Evolutionary conservation across 75 land plant genomes (phyloP), one percentile per base, ranked within the genome.

Genomic region (Pinus tabuliformis): DNA sequence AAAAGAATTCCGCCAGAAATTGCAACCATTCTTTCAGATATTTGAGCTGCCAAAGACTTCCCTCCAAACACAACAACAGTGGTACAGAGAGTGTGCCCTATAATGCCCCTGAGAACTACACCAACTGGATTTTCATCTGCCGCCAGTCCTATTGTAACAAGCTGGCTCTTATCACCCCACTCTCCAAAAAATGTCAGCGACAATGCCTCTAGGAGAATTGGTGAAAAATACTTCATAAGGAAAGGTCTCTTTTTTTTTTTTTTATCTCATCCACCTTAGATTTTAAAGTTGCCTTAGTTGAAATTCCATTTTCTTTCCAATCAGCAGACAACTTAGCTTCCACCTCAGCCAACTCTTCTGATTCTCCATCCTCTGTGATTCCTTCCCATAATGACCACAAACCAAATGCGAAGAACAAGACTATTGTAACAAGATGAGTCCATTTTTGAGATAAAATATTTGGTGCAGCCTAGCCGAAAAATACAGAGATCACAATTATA

Each of bases 151-250:
- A 96, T 92, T 21, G 99, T 96, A 33, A 97, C 99, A 62, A 96
- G 85, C 99, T 96, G 85, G 76, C 99, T 96, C 78, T 92, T 92
- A 77, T 96, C 99, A 77, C 99, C 99, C 94, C 94, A 96, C 78
- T 96, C 99, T 39, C 99, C 99, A 77, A 96, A 88, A 71, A 96
- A 96, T 3, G 93, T 96, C 56, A 96, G 81, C 14, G 99, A 91
- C 71, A 96, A 96, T 73, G 88, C 95, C 95, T 92, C 88, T 62
- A 92, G 71, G 70, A 91, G 78, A 12, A 92, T 89, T 2, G 95
- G 95, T 30, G 95, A 91, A 21, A 92, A 84, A 78, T 84, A 84
- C 72, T 83, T 82, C 6, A 61, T 45, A 6, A 88, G 84, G 71
- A 88, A 74, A 58, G 84, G 83, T 71, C 84, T 80, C 75, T 76